phyloP scores from a whole-genome alignment of 1,139 yeast genomes.

The Kodamaea alishanica region DNA sequence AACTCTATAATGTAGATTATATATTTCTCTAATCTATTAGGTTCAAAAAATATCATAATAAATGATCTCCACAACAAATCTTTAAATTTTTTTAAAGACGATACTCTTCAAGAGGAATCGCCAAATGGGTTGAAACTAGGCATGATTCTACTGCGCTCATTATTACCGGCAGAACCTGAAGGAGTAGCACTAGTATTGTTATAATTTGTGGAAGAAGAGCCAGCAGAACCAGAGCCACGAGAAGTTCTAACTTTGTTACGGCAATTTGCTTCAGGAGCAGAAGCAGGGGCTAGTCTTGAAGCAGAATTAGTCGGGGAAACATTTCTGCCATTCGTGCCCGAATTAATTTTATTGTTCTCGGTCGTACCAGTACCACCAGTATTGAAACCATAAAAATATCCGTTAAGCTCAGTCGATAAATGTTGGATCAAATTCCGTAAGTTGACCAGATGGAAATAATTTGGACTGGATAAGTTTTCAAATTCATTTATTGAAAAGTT shows the following conservation, averaged over 20 bases:
- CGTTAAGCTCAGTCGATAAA: constrained; percentile 33
- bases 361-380: constrained; percentile 13
- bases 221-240: no score
- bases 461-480: constrained; percentile 32
- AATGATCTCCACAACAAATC: no score
- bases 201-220: no score
- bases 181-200: constrained; percentile 2
- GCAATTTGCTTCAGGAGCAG: no score
- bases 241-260: no score
- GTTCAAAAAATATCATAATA: constrained; percentile 1
- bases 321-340: background rate
- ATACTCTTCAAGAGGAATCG: constrained; percentile 10
- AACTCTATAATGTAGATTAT: constrained; percentile 1
- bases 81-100: no score
- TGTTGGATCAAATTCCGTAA: constrained; percentile 34
- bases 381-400: constrained; percentile 44
- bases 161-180: background rate
- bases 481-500: constrained; percentile 41
- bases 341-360: background rate
- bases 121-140: constrained; percentile 35
- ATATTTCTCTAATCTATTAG: constrained; percentile 2
- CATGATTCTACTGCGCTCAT: constrained; percentile 14
- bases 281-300: no score
- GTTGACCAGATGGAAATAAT: constrained; percentile 44
- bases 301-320: background rate